phyloP scores from a whole-genome alignment of 202 grass and related monocot genomes.

The Zoysia matrella region DNA sequence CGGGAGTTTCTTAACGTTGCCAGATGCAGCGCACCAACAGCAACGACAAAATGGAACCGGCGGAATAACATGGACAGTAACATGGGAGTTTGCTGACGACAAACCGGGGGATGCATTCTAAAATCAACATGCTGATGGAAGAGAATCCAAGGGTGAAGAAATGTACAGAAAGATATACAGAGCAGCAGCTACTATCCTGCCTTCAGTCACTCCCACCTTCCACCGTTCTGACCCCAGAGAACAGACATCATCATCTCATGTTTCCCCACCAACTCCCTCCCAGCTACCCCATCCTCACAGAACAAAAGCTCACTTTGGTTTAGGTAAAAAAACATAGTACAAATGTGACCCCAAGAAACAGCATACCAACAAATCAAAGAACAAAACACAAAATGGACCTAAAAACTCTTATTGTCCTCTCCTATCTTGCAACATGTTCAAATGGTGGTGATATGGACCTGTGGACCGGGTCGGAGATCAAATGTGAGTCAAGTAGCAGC shows the following conservation, averaged over 20 bases:
- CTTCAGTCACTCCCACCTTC: conserved; percentile 11
- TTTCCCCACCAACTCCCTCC: conserved; percentile 6
- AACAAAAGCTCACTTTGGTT: conserved; percentile 64
- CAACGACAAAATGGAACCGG: conserved; percentile 25
- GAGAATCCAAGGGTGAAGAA: conserved; percentile 57
- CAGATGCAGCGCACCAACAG: conserved; percentile 14
- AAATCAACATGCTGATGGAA: conserved; percentile 47
- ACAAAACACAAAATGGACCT: conserved; percentile 54
- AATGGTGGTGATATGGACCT: no score
- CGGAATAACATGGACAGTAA: conserved; percentile 23
- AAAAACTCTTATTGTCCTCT: conserved; percentile 40
- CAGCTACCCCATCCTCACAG: conserved; percentile 41
- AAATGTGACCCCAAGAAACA: conserved; percentile 1
- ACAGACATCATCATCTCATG: conserved; percentile 55
- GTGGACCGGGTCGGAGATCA: no score
- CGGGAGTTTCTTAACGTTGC: neutral
- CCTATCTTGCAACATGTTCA: no score
- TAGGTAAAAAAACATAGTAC: conserved; percentile 42
- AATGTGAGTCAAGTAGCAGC: no score
- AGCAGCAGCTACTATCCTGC: conserved; percentile 42
- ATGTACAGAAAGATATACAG: conserved; percentile 83
- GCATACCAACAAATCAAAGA: conserved; percentile 63
- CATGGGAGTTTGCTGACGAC: neutral
- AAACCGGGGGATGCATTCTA: conserved; percentile 21
- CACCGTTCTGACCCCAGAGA: conserved; percentile 8